Evolutionary conservation across 345 rosid genomes (phyloP).

Genomic region (Hibiscus syriacus): DNA sequence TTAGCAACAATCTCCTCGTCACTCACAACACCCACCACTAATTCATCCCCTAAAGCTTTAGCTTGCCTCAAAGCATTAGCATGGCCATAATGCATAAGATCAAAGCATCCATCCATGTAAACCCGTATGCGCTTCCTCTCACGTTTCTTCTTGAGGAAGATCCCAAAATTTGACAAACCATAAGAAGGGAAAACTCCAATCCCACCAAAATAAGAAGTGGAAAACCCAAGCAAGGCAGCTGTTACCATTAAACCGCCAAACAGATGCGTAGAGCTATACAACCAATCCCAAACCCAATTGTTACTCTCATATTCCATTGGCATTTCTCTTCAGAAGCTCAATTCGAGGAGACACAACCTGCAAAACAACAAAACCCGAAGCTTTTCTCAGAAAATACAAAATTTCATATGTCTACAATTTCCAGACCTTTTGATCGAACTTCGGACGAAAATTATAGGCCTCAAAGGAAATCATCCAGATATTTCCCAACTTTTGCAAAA

Average conservation of each 20-base stretch:
- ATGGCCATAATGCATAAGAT: conserved; percentile 97
- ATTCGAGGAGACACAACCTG: conserved; percentile 34
- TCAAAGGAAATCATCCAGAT: background rate
- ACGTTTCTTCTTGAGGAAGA: conserved; percentile 30
- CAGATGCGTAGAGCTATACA: conserved; percentile 44
- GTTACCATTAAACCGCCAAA: conserved; percentile 62
- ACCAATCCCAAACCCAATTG: conserved; percentile 58
- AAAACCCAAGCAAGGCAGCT: conserved; percentile 52
- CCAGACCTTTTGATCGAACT: background rate
- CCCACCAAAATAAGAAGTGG: conserved; percentile 56
- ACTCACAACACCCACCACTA: conserved; percentile 86
- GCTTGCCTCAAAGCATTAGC: conserved; percentile 90
- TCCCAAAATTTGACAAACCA: conserved; percentile 31
- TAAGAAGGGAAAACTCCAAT: conserved; percentile 36
- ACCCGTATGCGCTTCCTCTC: conserved; percentile 68
- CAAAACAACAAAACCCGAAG: background rate
- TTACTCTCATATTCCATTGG: conserved; percentile 45
- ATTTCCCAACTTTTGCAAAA: background rate
- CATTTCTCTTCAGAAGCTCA: background rate
- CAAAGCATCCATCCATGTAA: conserved; percentile 98
- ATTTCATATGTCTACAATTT: background rate
- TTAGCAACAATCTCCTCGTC: conserved; percentile 92
- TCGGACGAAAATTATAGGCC: background rate
- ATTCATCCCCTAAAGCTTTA: conserved; percentile 78
- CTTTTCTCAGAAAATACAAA: background rate